Evolutionary conservation across 495 filamentous ascomycete species (phyloP).

Genomic region (Elasticomyces elasticus): DNA sequence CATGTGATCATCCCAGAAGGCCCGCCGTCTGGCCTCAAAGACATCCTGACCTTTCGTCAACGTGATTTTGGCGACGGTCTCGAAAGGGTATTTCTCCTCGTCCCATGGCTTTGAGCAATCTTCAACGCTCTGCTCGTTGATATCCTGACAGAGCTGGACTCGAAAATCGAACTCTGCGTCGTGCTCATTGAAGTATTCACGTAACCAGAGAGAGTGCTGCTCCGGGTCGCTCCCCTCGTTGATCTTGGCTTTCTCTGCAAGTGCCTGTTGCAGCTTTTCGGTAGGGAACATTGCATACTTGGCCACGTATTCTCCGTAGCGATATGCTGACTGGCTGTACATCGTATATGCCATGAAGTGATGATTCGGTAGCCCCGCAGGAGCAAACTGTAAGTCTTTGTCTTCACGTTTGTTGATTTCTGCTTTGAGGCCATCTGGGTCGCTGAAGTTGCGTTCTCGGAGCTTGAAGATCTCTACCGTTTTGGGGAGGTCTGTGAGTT

Average conservation of each 20-base stretch:
- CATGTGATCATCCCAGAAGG: conserved; percentile 41
- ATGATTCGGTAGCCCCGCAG: conserved; percentile 35
- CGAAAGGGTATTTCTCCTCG: conserved; percentile 39
- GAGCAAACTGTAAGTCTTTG: conserved; percentile 34
- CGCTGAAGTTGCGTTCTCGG: conserved; percentile 33
- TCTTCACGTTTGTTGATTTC: conserved; percentile 32
- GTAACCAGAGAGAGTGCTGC: conserved; percentile 32
- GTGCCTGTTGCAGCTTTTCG: conserved; percentile 33
- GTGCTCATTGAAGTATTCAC: conserved; percentile 33
- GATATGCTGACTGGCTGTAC: conserved; percentile 41
- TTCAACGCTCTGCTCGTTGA: conserved; percentile 41
- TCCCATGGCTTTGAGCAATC: conserved; percentile 39
- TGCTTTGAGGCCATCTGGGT: conserved; percentile 33
- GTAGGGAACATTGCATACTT: conserved; percentile 38
- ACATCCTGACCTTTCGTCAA: conserved; percentile 36
- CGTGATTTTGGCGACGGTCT: conserved; percentile 36
- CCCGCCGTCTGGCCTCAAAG: conserved; percentile 33
- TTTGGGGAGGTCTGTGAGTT: conserved; percentile 37
- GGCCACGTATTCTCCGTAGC: conserved; percentile 37
- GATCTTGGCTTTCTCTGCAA: conserved; percentile 33
- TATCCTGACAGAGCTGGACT: conserved; percentile 36
- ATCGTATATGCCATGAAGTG: conserved; percentile 35
- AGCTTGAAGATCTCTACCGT: conserved; percentile 37
- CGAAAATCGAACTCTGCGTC: conserved; percentile 39
- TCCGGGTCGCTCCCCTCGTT: conserved; percentile 33